These are phyloP conservation scores for Flaveria sonorensis DNA, from an alignment of 129 eudicot genomes.

Conservation along the genomic window DNA sequence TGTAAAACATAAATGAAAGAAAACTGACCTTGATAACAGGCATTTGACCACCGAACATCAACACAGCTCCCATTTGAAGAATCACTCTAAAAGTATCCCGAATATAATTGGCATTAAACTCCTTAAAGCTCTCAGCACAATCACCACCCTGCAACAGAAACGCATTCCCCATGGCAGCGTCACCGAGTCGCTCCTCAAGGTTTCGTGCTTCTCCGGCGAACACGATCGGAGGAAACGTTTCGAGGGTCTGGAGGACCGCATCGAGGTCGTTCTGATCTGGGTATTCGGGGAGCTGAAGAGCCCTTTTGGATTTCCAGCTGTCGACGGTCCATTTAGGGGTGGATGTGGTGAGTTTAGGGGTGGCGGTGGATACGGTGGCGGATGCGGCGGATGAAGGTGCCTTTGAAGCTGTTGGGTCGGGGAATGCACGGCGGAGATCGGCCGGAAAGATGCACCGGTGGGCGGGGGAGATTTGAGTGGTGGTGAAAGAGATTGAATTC, in stretches of 20 bases:
- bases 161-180: slow-evolving; percentile 87
- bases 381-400: slow-evolving; percentile 21
- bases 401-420: too few species aligned
- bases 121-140: slow-evolving; percentile 94
- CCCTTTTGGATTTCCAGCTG: slow-evolving; percentile 85
- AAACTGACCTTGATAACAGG: slow-evolving; percentile 74
- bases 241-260: slow-evolving; percentile 67
- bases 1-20: background rate
- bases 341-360: background rate
- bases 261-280: slow-evolving; percentile 60
- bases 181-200: slow-evolving; percentile 82
- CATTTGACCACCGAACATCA: slow-evolving; percentile 91
- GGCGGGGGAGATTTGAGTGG: too few species aligned
- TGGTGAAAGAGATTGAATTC: too few species aligned
- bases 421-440: too few species aligned
- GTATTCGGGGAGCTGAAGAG: slow-evolving; percentile 76
- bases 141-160: slow-evolving; percentile 85
- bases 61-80: slow-evolving; percentile 84
- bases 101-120: slow-evolving; percentile 85
- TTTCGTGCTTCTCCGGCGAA: slow-evolving; percentile 88
- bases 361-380: slow-evolving; percentile 27
- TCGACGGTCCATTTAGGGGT: slow-evolving; percentile 63
- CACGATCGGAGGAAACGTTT: slow-evolving; percentile 75
- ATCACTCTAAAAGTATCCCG: slow-evolving; percentile 80
- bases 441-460: too few species aligned